Conservation (phyloP, 176 grass and related monocot genomes). For the Leersia perrieri region DNA sequence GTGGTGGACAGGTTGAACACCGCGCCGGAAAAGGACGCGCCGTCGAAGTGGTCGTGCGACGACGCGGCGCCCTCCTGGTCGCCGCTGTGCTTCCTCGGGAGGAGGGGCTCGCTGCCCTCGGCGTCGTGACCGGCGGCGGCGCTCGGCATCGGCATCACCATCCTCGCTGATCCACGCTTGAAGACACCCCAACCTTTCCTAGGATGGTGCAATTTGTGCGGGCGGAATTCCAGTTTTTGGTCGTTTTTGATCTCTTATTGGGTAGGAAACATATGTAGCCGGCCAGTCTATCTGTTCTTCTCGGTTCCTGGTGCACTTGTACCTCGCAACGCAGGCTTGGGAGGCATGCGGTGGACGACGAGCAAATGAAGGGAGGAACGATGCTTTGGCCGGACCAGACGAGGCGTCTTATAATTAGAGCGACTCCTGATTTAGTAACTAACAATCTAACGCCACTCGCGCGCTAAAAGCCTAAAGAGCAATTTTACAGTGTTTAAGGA, state of each 20-base stretch:
- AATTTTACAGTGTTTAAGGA: too few relatives aligned
- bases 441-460: neutral
- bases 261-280: too few relatives aligned
- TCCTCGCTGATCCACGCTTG: constrained; percentile 1
- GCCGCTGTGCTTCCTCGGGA: constrained; percentile 39
- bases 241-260: neutral
- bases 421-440: constrained; percentile 42
- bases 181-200: neutral
- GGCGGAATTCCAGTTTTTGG: constrained; percentile 38
- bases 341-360: neutral
- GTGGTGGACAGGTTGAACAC: constrained; percentile 97
- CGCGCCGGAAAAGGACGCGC: constrained; percentile 67
- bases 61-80: neutral
- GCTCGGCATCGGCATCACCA: constrained; percentile 45
- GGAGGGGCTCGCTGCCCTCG: constrained; percentile 52
- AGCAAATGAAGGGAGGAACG: neutral
- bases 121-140: constrained; percentile 34
- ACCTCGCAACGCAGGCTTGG: neutral
- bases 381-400: constrained; percentile 26
- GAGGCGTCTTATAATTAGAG: constrained; percentile 45
- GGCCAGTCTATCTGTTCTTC: neutral
- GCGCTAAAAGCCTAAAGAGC: neutral
- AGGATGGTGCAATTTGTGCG: constrained; percentile 25
- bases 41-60: constrained; percentile 51
- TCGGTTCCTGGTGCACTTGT: neutral